Conservation (phyloP, 202 grass and related monocot genomes). For the Setaria viridis region DNA sequence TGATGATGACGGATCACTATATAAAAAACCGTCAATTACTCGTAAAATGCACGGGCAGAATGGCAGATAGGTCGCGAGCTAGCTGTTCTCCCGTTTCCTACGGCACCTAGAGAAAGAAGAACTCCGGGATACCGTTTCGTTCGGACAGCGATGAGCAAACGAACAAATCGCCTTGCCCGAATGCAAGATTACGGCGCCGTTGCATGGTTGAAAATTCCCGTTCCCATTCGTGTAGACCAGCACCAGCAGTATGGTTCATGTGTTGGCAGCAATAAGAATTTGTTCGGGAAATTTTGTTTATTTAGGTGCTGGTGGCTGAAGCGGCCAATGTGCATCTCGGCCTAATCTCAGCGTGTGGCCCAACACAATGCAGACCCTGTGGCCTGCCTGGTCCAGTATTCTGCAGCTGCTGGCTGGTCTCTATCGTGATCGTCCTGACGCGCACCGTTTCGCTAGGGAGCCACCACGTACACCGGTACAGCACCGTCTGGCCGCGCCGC, state of each 20-base stretch:
- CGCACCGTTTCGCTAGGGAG: too few species aligned
- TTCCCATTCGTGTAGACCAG: background rate
- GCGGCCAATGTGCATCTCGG: background rate
- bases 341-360: background rate
- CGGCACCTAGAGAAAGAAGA: background rate
- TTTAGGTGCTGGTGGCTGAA: background rate
- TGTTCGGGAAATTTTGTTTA: background rate
- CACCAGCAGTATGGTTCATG: background rate
- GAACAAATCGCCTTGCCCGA: background rate
- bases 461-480: too few species aligned
- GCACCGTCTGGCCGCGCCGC: too few species aligned
- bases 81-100: background rate
- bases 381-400: too few species aligned
- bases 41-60: background rate
- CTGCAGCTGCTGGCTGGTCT: too few species aligned
- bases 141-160: background rate
- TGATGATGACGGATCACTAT: slow-evolving; percentile 13
- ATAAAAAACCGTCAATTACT: background rate
- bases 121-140: background rate
- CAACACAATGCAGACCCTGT: too few species aligned
- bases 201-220: background rate
- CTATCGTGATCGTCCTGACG: too few species aligned
- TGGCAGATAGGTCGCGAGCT: background rate
- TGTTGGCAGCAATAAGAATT: background rate
- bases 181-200: background rate